phyloP scores from a whole-genome alignment of 495 filamentous ascomycete genomes.

The Neurospora sp. region DNA sequence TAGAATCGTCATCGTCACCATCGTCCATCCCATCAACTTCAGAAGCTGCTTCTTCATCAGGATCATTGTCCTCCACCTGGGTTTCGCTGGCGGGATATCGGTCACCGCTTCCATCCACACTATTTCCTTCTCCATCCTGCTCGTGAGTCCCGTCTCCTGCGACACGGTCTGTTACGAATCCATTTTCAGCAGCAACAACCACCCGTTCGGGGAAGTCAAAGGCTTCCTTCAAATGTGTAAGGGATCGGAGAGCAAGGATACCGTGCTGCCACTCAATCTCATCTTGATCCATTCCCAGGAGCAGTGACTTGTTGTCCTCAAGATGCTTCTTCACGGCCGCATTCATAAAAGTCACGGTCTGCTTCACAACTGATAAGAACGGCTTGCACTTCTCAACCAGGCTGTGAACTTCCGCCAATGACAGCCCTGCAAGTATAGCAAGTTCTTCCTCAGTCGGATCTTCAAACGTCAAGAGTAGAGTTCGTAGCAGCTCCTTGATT shows the following conservation, averaged over 20 bases:
- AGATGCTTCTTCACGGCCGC: background rate
- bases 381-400: constrained; percentile 25
- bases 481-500: constrained; percentile 27
- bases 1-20: background rate
- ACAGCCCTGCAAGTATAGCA: constrained; percentile 19
- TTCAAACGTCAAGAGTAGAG: constrained; percentile 26
- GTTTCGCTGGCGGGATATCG: background rate
- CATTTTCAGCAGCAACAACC: background rate
- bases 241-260: constrained; percentile 24
- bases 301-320: background rate
- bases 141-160: background rate
- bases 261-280: constrained; percentile 32
- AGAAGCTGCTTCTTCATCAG: background rate
- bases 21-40: background rate
- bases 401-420: constrained; percentile 14
- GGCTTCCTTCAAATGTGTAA: constrained; percentile 23
- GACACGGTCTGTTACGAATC: background rate
- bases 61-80: background rate
- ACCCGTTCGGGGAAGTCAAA: background rate
- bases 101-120: background rate
- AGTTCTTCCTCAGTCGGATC: constrained; percentile 24
- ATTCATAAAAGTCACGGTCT: constrained; percentile 20
- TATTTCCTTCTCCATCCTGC: background rate
- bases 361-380: constrained; percentile 17
- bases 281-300: constrained; percentile 23